Evolutionary conservation across 2,329 filamentous ascomycete species (phyloP), one percentile per base, ranked within the genome.

Genomic region (Fusarium sp.): DNA sequence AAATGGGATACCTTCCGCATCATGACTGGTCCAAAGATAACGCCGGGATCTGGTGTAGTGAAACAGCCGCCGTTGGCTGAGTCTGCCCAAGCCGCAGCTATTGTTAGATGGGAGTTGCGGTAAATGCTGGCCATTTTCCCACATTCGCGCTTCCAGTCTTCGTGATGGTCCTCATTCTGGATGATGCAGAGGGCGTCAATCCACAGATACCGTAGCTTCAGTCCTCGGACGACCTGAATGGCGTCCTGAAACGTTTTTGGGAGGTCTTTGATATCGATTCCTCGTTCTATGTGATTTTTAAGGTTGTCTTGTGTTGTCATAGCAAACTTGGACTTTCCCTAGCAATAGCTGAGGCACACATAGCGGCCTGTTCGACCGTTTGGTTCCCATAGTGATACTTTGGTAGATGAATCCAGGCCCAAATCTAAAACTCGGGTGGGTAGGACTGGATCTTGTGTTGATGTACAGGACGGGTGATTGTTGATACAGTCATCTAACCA

Each of bases 201-300:
- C 41, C 41, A 43, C 11, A 43, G 11, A 8, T 43, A 43, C 2
- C 41, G 41, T 6, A 43, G 1, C 2, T 43, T 22, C 1, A 43
- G 41, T 43, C 1, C 41, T 2, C 41, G 41, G 41, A 11, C 11
- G 41, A 43, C 2, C 2, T 22, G 2, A 2, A 43, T 2, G n/a
- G 41, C 41, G 20, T 43, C 41, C 11, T 14, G 41, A 43, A 43
- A 43, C 7, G 41, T 43, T 43, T 43, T 1, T 22, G 41, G 41
- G 3, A 43, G 41, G 41, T 9, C 7, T 3, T 8, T 2, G 1
- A 14, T 4, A 2, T 43, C 20, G 2, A 43, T 22, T 22, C 41
- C 41, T 2, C 0, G 3, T 22, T 43, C 11, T 0, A 43, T 13
- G 41, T 43, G 20, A 1, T 2, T 0, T 5, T 5, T 5, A 13